Conservation (phyloP, 2,329 filamentous ascomycete genomes). For the Rugonectria rugulosa region DNA sequence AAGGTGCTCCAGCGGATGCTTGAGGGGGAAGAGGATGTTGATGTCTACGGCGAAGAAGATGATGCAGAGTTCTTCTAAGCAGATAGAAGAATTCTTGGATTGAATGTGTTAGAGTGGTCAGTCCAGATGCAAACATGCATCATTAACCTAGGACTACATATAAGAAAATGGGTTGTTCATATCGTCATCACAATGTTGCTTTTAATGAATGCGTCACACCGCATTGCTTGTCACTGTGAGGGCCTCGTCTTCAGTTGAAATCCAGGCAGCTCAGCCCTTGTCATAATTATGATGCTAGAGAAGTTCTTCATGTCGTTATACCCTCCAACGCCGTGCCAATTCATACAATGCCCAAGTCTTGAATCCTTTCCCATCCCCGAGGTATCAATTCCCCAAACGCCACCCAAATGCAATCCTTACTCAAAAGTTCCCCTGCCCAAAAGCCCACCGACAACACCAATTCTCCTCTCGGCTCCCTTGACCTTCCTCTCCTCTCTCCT, state of each 20-base stretch:
- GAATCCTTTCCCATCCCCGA: conserved; percentile 2
- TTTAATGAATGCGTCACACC: no score
- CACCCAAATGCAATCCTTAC: conserved; percentile 29
- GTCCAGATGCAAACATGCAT: no score
- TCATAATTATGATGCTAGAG: no score
- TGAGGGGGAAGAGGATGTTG: not conserved
- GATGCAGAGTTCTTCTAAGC: no score
- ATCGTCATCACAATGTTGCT: no score
- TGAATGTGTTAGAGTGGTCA: no score
- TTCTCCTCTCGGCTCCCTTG: conserved; percentile 63
- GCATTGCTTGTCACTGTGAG: no score
- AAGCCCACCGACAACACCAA: conserved; percentile 64
- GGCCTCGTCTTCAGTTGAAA: not conserved
- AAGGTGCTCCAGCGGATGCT: conserved; percentile 7
- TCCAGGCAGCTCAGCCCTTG: no score
- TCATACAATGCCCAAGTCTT: not conserved
- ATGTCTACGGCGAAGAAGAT: not conserved
- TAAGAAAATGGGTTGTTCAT: no score
- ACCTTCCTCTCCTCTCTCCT: conserved; percentile 65
- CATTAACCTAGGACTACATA: no score
- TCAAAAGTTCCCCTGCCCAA: conserved; percentile 60
- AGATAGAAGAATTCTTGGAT: no score
- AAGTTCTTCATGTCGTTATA: conserved; percentile 3
- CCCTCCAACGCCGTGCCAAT: conserved; percentile 29
- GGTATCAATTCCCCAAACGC: conserved; percentile 18